Conservation (phyloP, 192 early-diverging fungal genomes). For the Chytriomyces sp. region DNA sequence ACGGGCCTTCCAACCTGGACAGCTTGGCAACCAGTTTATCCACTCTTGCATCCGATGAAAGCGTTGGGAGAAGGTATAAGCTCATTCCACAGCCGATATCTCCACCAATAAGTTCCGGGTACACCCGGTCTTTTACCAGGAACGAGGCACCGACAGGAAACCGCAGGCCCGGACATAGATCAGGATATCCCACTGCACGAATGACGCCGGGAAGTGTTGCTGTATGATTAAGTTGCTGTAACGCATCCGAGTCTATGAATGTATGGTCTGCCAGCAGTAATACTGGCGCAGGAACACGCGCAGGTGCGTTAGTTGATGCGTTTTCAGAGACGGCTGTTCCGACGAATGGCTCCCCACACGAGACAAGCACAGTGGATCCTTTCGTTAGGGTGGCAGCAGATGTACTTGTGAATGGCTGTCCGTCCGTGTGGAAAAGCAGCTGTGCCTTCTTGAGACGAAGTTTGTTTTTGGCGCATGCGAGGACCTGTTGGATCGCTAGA, state of each 20-base stretch:
- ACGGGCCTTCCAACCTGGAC: conserved; percentile 46
- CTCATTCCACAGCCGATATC: conserved; percentile 70
- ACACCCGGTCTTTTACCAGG: conserved; percentile 49
- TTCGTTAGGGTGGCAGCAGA: conserved; percentile 40
- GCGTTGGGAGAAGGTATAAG: conserved; percentile 49
- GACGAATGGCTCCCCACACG: conserved; percentile 58
- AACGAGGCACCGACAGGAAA: conserved; percentile 60
- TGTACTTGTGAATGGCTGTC: conserved; percentile 30
- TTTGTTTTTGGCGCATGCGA: conserved; percentile 59
- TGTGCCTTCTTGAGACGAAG: conserved; percentile 58
- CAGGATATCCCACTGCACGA: conserved; percentile 27
- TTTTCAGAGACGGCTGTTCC: conserved; percentile 33
- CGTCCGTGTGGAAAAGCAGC: conserved; percentile 46
- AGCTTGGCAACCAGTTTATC: conserved; percentile 49
- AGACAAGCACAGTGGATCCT: conserved; percentile 52
- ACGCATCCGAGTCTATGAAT: conserved; percentile 51
- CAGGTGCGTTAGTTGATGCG: not conserved
- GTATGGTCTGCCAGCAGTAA: conserved; percentile 49
- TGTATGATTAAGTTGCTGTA: conserved; percentile 51
- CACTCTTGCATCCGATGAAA: conserved; percentile 3
- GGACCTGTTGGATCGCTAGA: conserved; percentile 36
- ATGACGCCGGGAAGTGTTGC: conserved; percentile 41
- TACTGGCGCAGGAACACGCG: conserved; percentile 29
- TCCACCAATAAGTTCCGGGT: conserved; percentile 63
- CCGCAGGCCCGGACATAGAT: conserved; percentile 42